Base-by-base conservation (phyloP, 306 rosid genomes). In the Vigna radiata region DNA sequence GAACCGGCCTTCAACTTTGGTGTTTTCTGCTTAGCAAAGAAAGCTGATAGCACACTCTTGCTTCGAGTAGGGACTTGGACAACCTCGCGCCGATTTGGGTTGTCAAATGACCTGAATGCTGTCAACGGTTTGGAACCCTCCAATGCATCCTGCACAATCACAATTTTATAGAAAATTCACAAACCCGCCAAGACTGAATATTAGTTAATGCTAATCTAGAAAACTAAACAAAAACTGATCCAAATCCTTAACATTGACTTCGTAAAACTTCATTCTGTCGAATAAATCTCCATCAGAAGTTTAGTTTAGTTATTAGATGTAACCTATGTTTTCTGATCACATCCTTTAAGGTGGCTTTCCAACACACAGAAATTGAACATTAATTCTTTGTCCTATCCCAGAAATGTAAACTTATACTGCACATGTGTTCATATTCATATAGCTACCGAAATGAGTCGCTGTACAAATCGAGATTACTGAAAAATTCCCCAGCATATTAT, bases 31-130 rank as follows among this genome's bases (percentile, higher is more conserved):
- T 89, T 95, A 43, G 44, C 97, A 77, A 95, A 95, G 92, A 95
- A 92, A 25, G 97, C 85, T 37, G 98, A 87, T 73, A 95, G 89
- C 83, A 95, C 79, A 65, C 99, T 95, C 86, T 85, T 95, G 84
- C 99, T 95, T 72, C 97, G 97, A 83, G 82, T 77, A 41, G 95
- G 96, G 71, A 75, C 83, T 55, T 77, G 88, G 61, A 82, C 85
- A 14, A 62, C 82, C 68, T 84, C 87, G 0, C 85, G 92, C 63
- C 95, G 91, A 71, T 82, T 88, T 81, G 59, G 88, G 85, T 80
- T 77, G 74, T 87, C 99, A 72, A 95, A 89, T 77, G 98, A 94
- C 83, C 89, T 88, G 88, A 76, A 87, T 19, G 85, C 72, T 52
- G 89, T 84, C 85, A 90, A 56, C 10, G 90, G 89, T 82, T 75